A percentile compares a stretch with the other conserved stretches of the same genome.
These are phyloP conservation scores for Spergularia bocconei DNA, from an alignment of 148 eudicot genomes.

Conservation along the genomic window DNA sequence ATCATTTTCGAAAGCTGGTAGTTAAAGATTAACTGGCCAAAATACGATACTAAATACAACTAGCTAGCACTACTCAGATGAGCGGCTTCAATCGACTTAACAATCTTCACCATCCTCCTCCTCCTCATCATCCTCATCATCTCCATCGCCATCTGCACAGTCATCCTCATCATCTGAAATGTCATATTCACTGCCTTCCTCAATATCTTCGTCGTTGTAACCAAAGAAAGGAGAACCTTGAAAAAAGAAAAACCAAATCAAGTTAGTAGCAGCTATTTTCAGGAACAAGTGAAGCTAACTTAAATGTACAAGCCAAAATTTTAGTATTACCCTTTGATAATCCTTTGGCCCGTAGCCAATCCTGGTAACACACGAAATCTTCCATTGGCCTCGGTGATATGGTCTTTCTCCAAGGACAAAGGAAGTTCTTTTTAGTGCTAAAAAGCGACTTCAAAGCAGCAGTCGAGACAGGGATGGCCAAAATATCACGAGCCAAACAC, in stretches of 20 bases:
- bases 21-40: too few relatives aligned
- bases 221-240: slow-evolving; percentile 14
- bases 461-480: background rate
- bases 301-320: background rate
- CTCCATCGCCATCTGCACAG: background rate
- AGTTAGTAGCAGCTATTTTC: background rate
- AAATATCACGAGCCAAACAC: slow-evolving; percentile 7
- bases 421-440: background rate
- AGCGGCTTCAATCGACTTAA: background rate
- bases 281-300: background rate
- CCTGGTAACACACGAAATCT: background rate
- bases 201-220: background rate
- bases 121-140: background rate
- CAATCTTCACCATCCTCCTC: background rate
- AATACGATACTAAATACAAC: too few relatives aligned
- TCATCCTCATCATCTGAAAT: background rate
- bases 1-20: too few relatives aligned
- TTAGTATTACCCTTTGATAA: slow-evolving; percentile 8
- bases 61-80: too few relatives aligned
- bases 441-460: slow-evolving; percentile 4
- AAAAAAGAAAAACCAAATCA: background rate
- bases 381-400: background rate
- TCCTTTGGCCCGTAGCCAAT: slow-evolving; percentile 3
- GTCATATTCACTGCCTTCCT: slow-evolving; percentile 5
- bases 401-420: background rate